Evolutionary conservation across 345 rosid species (phyloP).

Genomic region (Pugionium dolabratum): DNA sequence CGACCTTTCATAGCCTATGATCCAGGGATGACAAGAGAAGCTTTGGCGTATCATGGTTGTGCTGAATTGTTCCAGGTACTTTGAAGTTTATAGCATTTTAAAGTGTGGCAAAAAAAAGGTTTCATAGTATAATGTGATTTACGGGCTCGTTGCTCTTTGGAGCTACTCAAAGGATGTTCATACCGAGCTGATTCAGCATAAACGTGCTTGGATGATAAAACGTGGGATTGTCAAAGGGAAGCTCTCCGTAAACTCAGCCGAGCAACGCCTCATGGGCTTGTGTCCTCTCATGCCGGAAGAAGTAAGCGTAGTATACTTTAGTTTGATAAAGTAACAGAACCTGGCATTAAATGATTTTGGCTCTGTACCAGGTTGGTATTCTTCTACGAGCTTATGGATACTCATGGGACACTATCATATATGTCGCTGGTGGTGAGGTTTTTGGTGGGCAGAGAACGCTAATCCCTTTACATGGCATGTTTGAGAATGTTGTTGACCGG

Average conservation of each 20-base stretch:
- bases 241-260: conserved; percentile 62
- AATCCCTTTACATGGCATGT: conserved; percentile 88
- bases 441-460: conserved; percentile 93
- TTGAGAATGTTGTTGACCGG: conserved; percentile 86
- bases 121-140: not conserved
- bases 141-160: conserved; percentile 47
- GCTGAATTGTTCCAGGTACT: conserved; percentile 99
- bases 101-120: not conserved
- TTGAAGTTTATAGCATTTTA: conserved; percentile 15
- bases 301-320: conserved; percentile 44
- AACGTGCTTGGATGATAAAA: conserved; percentile 88
- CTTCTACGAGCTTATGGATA: conserved; percentile 96
- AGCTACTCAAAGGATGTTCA: conserved; percentile 90
- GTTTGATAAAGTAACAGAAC: not conserved
- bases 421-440: conserved; percentile 92
- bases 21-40: conserved; percentile 97
- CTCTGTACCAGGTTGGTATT: conserved; percentile 71
- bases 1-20: conserved; percentile 91
- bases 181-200: conserved; percentile 92
- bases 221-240: conserved; percentile 79
- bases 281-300: conserved; percentile 97
- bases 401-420: conserved; percentile 80
- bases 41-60: conserved; percentile 92
- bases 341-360: conserved; percentile 3
- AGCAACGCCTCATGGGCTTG: conserved; percentile 66